These are phyloP conservation scores for Candida sanyaensis DNA, from an alignment of 1,139 yeast genomes.

Conservation along the genomic window DNA sequence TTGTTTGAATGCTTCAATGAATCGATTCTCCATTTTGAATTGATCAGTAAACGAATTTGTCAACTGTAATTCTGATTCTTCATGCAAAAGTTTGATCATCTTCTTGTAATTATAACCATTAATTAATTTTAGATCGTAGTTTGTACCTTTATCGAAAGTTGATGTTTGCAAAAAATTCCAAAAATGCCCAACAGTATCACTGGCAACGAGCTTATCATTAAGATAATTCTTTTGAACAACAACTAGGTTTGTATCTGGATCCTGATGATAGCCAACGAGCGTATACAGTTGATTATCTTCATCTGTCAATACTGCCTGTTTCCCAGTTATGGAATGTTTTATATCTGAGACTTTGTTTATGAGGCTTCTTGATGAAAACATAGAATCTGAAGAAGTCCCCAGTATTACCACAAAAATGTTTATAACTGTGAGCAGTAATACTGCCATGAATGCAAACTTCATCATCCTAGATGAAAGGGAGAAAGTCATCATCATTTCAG, in stretches of 20 bases:
- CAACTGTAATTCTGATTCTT: conserved; percentile 9
- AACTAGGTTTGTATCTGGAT: conserved; percentile 16
- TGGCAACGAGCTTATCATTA: conserved; percentile 8
- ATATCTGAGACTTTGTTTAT: conserved; percentile 7
- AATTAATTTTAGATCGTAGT: conserved; percentile 17
- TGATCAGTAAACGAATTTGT: conserved; percentile 16
- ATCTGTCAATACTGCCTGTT: conserved; percentile 3
- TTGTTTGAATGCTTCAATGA: conserved; percentile 17
- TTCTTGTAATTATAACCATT: conserved; percentile 25
- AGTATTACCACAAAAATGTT: conserved; percentile 10
- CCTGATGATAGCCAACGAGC: conserved; percentile 19
- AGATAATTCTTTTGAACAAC: conserved; percentile 18
- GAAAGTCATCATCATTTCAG: neutral
- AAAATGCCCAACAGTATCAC: conserved; percentile 15
- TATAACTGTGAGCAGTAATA: conserved; percentile 8
- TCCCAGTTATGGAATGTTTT: conserved; percentile 1
- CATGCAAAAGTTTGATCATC: conserved; percentile 9
- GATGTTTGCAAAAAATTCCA: conserved; percentile 17
- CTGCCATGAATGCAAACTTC: conserved; percentile 1
- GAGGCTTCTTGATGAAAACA: conserved; percentile 3
- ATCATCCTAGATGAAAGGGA: neutral
- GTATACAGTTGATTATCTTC: conserved; percentile 12
- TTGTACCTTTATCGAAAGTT: conserved; percentile 14
- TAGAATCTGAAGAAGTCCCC: conserved; percentile 1
- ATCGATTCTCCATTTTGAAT: conserved; percentile 20